Conservation (phyloP, 306 rosid genomes). For the Ormosia semicastrata region DNA sequence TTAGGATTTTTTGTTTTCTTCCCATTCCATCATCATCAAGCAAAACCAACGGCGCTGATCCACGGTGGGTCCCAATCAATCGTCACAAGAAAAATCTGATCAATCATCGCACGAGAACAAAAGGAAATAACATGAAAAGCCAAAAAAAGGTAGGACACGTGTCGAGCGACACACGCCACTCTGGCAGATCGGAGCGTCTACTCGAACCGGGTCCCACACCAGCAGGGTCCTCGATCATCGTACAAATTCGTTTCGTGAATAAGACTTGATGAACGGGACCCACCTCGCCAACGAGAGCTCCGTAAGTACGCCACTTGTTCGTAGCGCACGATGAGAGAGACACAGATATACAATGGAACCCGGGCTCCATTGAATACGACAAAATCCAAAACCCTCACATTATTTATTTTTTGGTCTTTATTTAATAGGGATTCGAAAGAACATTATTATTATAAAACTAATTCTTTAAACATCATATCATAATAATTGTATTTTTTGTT, state of each 20-base stretch:
- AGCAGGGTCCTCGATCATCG: conserved; percentile 41
- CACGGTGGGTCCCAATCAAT: conserved; percentile 18
- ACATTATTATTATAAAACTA: too few species aligned
- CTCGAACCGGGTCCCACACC: conserved; percentile 17
- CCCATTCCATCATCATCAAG: not conserved
- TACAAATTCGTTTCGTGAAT: conserved; percentile 45
- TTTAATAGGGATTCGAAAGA: too few species aligned
- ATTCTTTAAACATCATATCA: too few species aligned
- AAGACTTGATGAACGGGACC: conserved; percentile 35
- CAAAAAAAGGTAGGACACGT: conserved; percentile 22
- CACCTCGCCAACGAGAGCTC: conserved; percentile 16
- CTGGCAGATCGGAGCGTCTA: conserved; percentile 18
- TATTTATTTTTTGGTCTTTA: not conserved
- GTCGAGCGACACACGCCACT: not conserved
- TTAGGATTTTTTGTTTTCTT: too few species aligned
- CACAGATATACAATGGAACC: conserved; percentile 11
- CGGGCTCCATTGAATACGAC: conserved; percentile 57
- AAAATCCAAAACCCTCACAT: conserved; percentile 42
- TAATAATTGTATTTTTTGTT: too few species aligned
- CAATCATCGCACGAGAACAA: not conserved
- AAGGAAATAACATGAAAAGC: not conserved
- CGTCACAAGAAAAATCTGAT: conserved; percentile 29
- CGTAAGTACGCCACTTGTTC: conserved; percentile 43
- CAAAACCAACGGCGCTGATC: conserved; percentile 37
- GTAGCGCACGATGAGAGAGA: conserved; percentile 18